These are phyloP conservation scores for Phlegmacium glaucopus DNA, from an alignment of 768 basidiomycete genomes.

Conservation along the genomic window DNA sequence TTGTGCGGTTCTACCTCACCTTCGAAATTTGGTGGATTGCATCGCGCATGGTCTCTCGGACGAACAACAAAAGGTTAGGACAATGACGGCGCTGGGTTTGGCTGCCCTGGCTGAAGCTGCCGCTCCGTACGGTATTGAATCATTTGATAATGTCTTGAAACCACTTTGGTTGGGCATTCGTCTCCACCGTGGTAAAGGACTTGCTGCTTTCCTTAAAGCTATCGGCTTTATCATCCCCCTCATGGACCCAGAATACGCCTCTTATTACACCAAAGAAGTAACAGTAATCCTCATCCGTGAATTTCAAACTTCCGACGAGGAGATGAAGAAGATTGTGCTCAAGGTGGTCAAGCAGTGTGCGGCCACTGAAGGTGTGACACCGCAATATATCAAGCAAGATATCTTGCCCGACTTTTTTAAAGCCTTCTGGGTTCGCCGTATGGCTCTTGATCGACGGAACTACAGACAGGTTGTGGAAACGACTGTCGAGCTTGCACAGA, in stretches of 20 bases:
- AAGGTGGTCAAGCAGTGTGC: constrained; percentile 99
- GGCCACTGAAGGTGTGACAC: constrained; percentile 95
- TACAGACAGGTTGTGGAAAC: constrained; percentile 98
- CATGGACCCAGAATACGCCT: constrained; percentile 99
- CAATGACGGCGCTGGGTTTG: constrained; percentile 89
- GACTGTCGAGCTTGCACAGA: constrained; percentile 96
- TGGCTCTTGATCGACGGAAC: constrained; percentile 96
- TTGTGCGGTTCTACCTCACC: constrained; percentile 94
- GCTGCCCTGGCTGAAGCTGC: constrained; percentile 97
- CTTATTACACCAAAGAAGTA: constrained; percentile 98
- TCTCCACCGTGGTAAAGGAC: constrained; percentile 90
- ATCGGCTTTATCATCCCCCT: constrained; percentile 99
- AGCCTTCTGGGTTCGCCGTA: constrained; percentile 96
- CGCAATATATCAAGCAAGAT: constrained; percentile 94
- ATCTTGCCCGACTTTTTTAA: constrained; percentile 99
- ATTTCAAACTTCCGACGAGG: constrained; percentile 98
- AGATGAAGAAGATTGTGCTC: constrained; percentile 99
- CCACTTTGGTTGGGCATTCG: constrained; percentile 93
- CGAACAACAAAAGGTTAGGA: constrained; percentile 94
- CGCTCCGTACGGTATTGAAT: constrained; percentile 99
- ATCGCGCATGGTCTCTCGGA: constrained; percentile 91
- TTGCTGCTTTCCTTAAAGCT: constrained; percentile 94
- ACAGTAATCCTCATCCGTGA: constrained; percentile 96
- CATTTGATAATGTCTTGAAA: constrained; percentile 96
- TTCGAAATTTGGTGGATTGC: constrained; percentile 94